Base-by-base conservation (phyloP, 2,329 filamentous ascomycete genomes). In the Malbranchea zuffiana region DNA sequence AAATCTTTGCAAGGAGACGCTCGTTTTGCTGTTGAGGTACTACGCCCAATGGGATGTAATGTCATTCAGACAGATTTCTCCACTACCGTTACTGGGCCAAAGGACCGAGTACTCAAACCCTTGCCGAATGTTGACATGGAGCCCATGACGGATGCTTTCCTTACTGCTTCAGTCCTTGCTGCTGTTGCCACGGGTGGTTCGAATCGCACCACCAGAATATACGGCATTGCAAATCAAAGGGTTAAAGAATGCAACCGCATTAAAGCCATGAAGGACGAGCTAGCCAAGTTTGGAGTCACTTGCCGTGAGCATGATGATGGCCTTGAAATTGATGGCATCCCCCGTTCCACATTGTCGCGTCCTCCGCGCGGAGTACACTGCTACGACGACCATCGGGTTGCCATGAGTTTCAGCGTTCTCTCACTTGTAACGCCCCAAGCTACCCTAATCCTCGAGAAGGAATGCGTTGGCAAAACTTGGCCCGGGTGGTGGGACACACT, bases 221-320 rank as follows among this genome's bases (percentile, higher is more conserved):
- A 79, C 11, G 90, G 90, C 33, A 98, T 98, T 49, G 90, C 90
- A 19, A 98, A 98, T 53, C 90, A 98, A 59, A 78, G 90, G 49
- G 88, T 96, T 41, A 98, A 98, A 59, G 90, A 98, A 56, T 98
- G 90, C 65, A 94, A 98, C 57, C 80, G 90, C 23, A 98, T 98
- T 48, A 72, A 77, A 45, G 90, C 90, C 19, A 98, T 98, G 90
- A 82, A 85, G 54, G 82, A 87, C 42, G 82, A 98, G 61, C 74
- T 98, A 26, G 82, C 80, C 28, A 96, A 96, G 55, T 98, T 95
- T 50, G 87, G 86, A 4, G 82, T 98, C 1, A 67, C 69, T 15
- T 94, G 87, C 53, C 72, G 78, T 35, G 86, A 96, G 59, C 78
- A 93, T 35, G 85, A 94, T 19, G 90, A 98, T 57, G 90, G 90